Conservation (phyloP, 2,329 filamentous ascomycete genomes). For the Botrytis deweyae region DNA sequence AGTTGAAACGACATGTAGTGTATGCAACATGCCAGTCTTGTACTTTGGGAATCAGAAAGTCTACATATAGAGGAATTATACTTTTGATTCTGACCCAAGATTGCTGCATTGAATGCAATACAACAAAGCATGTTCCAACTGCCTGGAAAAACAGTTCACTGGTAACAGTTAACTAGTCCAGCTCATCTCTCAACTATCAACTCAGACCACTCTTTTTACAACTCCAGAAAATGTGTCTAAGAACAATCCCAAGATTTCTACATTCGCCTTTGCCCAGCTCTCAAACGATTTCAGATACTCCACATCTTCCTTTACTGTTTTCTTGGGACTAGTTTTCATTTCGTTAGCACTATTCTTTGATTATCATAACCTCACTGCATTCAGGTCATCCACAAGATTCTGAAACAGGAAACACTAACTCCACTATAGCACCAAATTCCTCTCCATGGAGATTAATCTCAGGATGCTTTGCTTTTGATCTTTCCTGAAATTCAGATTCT, state of each 20-base stretch:
- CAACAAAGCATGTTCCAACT: not conserved
- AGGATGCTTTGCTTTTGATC: conserved; percentile 22
- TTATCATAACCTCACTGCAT: too few species aligned
- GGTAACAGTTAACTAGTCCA: not conserved
- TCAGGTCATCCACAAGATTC: too few species aligned
- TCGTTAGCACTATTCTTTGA: not conserved
- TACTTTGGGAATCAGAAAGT: too few species aligned
- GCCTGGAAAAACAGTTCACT: not conserved
- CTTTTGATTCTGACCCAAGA: not conserved
- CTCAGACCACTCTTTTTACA: conserved; percentile 19
- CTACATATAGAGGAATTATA: too few species aligned
- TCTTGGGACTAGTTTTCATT: conserved; percentile 15
- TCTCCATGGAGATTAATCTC: conserved; percentile 20
- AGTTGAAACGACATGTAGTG: not conserved
- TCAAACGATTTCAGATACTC: conserved; percentile 24
- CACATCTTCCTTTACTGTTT: conserved; percentile 26
- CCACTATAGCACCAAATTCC: conserved; percentile 21
- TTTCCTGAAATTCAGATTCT: conserved; percentile 19
- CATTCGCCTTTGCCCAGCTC: conserved; percentile 15
- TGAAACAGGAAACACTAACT: conserved; percentile 12
- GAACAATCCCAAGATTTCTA: conserved; percentile 24
- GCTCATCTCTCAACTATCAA: not conserved
- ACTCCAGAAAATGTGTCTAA: conserved; percentile 23
- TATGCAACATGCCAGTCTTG: not conserved
- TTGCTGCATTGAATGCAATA: not conserved